Conservation (phyloP, 208 protist genomes). For the Balamuthia mandrillaris region DNA sequence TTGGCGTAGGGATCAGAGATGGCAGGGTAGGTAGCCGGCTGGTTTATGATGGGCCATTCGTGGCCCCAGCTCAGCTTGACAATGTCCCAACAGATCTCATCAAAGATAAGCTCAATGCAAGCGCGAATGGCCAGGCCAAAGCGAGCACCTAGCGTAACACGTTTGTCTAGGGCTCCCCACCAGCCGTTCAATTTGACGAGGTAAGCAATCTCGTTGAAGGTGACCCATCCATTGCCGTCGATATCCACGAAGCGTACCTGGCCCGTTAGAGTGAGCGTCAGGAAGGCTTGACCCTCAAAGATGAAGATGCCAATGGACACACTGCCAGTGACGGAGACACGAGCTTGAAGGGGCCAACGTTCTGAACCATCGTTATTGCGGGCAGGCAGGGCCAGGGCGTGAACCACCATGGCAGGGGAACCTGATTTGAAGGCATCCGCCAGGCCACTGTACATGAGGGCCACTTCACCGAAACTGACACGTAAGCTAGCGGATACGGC, state of each 20-base stretch:
- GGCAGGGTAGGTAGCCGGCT: not conserved
- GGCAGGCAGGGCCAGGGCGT: not conserved
- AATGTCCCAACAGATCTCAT: not conserved
- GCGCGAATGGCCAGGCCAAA: not conserved
- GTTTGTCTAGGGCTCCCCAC: not conserved
- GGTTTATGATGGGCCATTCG: not conserved
- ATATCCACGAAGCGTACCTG: not conserved
- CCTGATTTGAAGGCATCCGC: not conserved
- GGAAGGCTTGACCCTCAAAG: not conserved
- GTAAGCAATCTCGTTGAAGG: constrained; percentile 29
- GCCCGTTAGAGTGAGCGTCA: not conserved
- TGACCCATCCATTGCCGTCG: constrained; percentile 2
- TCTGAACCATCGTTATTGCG: constrained; percentile 16
- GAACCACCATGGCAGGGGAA: not conserved
- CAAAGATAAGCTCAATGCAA: not conserved
- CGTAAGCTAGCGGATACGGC: not conserved
- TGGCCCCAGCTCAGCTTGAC: not conserved
- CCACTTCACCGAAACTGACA: not conserved
- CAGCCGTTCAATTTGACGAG: not conserved
- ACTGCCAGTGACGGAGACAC: not conserved
- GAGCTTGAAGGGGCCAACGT: not conserved
- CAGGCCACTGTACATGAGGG: constrained; percentile 19
- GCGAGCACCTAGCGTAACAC: not conserved
- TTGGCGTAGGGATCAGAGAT: not conserved
- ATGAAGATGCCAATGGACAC: constrained; percentile 36